Conservation (phyloP, 169 alveolate species). For the Prorocentrum cordatum region DNA sequence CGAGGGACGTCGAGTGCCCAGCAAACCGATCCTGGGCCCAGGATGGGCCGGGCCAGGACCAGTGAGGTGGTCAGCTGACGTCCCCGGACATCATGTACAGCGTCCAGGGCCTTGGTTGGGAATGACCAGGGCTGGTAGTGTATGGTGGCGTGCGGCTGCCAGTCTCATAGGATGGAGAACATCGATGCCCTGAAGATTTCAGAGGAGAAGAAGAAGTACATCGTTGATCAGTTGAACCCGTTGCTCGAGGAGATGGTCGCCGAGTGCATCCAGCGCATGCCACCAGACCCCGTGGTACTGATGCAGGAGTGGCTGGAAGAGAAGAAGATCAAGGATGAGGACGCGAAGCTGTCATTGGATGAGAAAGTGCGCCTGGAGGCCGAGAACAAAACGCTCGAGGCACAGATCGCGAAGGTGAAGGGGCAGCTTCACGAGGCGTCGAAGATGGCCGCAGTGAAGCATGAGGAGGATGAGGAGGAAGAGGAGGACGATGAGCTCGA, state of each 20-base stretch:
- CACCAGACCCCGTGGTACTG: conserved; percentile 57
- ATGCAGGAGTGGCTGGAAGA: conserved; percentile 38
- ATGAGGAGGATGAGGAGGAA: background rate
- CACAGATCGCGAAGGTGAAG: conserved; percentile 18
- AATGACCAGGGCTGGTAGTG: too few relatives aligned
- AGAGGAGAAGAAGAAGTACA: conserved; percentile 56
- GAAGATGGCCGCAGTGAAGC: conserved; percentile 12
- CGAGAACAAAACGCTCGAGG: conserved; percentile 17
- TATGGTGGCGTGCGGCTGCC: too few relatives aligned
- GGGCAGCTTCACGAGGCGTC: conserved; percentile 56
- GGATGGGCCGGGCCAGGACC: too few relatives aligned
- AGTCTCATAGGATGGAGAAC: background rate
- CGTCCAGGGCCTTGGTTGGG: too few relatives aligned
- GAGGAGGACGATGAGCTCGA: conserved; percentile 68
- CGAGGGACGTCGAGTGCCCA: too few relatives aligned
- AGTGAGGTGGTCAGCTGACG: too few relatives aligned
- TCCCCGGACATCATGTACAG: too few relatives aligned
- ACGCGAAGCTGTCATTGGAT: conserved; percentile 24
- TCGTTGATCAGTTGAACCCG: conserved; percentile 39
- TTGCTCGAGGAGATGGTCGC: conserved; percentile 56
- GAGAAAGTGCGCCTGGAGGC: conserved; percentile 30
- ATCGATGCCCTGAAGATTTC: conserved; percentile 24
- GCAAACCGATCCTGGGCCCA: too few relatives aligned
- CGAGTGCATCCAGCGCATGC: conserved; percentile 55
- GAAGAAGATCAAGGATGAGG: conserved; percentile 23